phyloP scores from a whole-genome alignment of 257 asterid species.

The Dorcoceras hygrometricum region DNA sequence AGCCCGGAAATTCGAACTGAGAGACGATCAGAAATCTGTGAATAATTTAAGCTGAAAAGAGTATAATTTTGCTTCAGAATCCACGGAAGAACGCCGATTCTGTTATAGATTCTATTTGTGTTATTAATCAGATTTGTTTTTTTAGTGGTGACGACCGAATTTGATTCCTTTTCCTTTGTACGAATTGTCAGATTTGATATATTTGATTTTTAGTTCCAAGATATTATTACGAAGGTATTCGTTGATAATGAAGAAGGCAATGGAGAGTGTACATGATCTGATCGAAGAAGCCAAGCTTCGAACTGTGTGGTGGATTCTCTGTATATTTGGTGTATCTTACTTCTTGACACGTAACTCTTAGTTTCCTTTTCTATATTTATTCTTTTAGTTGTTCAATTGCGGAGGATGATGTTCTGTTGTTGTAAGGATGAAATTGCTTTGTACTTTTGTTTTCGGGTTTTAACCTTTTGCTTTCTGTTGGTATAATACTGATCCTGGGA shows the following conservation, averaged over 20 bases:
- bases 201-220: background rate
- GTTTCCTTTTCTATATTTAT: background rate
- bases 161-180: conserved; percentile 1
- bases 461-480: background rate
- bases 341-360: conserved; percentile 60
- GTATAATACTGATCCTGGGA: background rate
- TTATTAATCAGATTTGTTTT: conserved; percentile 2
- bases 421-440: background rate
- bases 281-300: conserved; percentile 95
- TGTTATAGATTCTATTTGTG: background rate
- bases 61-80: background rate
- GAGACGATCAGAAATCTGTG: conserved; percentile 17
- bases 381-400: background rate
- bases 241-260: conserved; percentile 42
- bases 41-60: background rate
- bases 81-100: conserved; percentile 12
- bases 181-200: conserved; percentile 7
- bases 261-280: conserved; percentile 70
- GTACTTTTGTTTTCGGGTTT: background rate
- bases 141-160: background rate
- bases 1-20: background rate
- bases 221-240: background rate
- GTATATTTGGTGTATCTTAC: conserved; percentile 71
- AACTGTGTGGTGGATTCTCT: conserved; percentile 82
- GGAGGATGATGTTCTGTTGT: conserved; percentile 2